A percentile compares a stretch with the other conserved stretches of the same genome.
Conservation (phyloP, 2,329 filamentous ascomycete species). For the Epicoccum sorghinum region DNA sequence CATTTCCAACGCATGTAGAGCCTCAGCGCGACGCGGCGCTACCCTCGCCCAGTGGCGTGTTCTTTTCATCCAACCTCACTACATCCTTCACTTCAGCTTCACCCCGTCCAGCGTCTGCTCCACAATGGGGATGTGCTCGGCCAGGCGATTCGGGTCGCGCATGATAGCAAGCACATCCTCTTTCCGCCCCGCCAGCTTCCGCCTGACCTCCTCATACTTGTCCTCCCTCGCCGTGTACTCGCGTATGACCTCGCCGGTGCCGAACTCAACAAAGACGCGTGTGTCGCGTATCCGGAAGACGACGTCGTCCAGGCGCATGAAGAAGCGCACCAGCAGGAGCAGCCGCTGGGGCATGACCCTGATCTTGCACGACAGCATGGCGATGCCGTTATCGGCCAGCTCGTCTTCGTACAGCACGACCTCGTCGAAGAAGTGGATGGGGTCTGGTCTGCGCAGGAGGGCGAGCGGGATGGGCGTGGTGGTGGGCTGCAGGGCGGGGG, state of each 20-base stretch:
- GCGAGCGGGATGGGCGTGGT: conserved; percentile 77
- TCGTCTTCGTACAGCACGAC: conserved; percentile 97
- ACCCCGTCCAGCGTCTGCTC: conserved; percentile 68
- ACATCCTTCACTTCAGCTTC: conserved; percentile 37
- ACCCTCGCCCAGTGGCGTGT: background rate
- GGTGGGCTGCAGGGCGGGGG: conserved; percentile 50
- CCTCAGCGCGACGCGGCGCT: background rate
- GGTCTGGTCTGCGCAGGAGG: conserved; percentile 84
- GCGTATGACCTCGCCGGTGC: conserved; percentile 75
- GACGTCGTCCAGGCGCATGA: conserved; percentile 92
- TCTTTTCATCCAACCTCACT: no score
- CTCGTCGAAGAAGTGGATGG: conserved; percentile 95
- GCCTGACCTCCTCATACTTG: conserved; percentile 74
- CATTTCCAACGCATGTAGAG: no score
- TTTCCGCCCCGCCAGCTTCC: conserved; percentile 61
- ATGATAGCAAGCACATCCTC: conserved; percentile 76
- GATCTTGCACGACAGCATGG: conserved; percentile 86
- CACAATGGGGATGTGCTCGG: conserved; percentile 65
- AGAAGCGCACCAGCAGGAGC: conserved; percentile 83
- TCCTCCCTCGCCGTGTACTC: conserved; percentile 93
- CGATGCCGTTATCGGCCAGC: conserved; percentile 95
- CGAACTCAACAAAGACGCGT: conserved; percentile 89
- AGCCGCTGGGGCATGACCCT: conserved; percentile 90
- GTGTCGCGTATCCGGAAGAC: conserved; percentile 88
- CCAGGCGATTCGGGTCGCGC: conserved; percentile 77